Evolutionary conservation across 805 yeast species (phyloP).

Genomic region (Myxozyma mucilagina): DNA sequence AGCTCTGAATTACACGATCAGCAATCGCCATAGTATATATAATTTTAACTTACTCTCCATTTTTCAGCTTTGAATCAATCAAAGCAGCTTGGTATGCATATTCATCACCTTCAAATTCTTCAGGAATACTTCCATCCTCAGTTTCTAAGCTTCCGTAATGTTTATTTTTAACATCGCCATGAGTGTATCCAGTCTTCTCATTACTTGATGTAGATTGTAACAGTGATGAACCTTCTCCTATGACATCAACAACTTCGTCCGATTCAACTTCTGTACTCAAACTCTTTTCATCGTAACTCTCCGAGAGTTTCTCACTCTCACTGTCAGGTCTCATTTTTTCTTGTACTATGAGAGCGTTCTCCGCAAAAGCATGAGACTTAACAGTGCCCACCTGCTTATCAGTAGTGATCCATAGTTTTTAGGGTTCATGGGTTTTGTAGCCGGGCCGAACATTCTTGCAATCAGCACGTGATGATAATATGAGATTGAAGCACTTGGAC

Average conservation of each 20-base stretch:
- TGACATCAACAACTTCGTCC: constrained; percentile 3
- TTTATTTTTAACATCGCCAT: not conserved
- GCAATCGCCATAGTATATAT: not conserved
- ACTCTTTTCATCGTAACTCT: constrained; percentile 14
- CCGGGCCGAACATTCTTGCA: constrained; percentile 1
- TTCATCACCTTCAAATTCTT: constrained; percentile 14
- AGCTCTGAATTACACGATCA: not conserved
- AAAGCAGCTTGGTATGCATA: constrained; percentile 21
- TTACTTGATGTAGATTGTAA: not conserved
- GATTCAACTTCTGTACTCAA: not conserved
- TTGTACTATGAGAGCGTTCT: no score
- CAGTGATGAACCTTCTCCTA: constrained; percentile 1
- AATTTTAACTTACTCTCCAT: constrained; percentile 19
- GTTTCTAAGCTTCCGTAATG: not conserved
- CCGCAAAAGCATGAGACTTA: no score
- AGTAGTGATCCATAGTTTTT: no score
- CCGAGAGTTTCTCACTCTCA: not conserved
- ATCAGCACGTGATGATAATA: constrained; percentile 11
- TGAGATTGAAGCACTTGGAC: no score
- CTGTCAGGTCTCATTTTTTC: not conserved
- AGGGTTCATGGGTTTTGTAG: not conserved
- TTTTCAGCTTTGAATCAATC: constrained; percentile 15
- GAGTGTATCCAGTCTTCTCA: not conserved
- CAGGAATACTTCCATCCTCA: not conserved
- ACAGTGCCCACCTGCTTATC: no score